Conservation (phyloP, 78 protist species). For the Dictyostelium intermedium region DNA sequence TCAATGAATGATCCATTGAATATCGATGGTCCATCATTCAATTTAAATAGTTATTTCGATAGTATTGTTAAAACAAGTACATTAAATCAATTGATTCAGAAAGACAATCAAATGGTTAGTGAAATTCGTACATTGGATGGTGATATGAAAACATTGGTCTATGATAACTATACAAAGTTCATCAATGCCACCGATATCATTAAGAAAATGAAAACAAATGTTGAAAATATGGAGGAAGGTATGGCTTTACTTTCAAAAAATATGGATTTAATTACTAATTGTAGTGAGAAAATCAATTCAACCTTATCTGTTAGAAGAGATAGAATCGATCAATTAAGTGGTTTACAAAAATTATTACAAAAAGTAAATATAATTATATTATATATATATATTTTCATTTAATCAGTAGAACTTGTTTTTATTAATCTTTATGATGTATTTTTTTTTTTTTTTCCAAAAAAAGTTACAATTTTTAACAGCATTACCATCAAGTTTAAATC, state of each 20-base stretch:
- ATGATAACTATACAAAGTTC: conserved; percentile 97
- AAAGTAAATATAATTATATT: conserved; percentile 61
- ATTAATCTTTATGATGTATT: neutral
- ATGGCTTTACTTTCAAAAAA: conserved; percentile 81
- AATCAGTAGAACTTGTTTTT: too few relatives aligned
- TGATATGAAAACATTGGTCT: conserved; percentile 95
- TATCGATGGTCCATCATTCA: conserved; percentile 66
- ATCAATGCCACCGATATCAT: conserved; percentile 96
- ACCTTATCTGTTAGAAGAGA: conserved; percentile 79
- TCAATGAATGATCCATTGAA: conserved; percentile 53
- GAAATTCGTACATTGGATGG: conserved; percentile 87
- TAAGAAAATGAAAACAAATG: conserved; percentile 91
- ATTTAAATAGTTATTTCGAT: conserved; percentile 37
- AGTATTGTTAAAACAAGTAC: conserved; percentile 37
- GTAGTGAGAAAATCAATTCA: conserved; percentile 75
- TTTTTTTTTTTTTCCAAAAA: neutral
- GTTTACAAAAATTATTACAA: conserved; percentile 51
- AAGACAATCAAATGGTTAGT: conserved; percentile 67
- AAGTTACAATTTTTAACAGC: conserved; percentile 92
- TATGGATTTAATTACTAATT: conserved; percentile 81
- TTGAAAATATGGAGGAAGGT: conserved; percentile 90
- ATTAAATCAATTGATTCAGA: conserved; percentile 40
- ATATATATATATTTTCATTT: neutral
- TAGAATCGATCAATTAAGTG: conserved; percentile 85
- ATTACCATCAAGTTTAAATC: conserved; percentile 88